phyloP scores from a whole-genome alignment of 1,139 yeast genomes.

The Candida freyschussii region DNA sequence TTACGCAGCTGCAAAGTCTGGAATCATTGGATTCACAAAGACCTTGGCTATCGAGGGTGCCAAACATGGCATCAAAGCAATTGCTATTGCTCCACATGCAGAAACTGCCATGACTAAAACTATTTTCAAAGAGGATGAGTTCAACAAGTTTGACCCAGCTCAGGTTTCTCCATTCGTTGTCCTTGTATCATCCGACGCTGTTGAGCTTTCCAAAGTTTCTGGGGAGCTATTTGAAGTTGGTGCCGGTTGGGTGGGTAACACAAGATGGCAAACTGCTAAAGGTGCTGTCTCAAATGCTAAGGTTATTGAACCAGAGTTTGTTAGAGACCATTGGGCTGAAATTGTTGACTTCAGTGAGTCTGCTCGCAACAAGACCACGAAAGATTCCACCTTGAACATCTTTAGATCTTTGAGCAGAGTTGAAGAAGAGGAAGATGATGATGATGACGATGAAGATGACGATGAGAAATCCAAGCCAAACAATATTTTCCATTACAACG shows the following conservation, averaged over 20 bases:
- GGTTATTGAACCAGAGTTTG: slow-evolving; percentile 59
- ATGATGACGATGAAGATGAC: slow-evolving; percentile 25
- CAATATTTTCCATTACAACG: slow-evolving; percentile 44
- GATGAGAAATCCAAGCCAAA: slow-evolving; percentile 34
- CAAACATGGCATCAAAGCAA: slow-evolving; percentile 68
- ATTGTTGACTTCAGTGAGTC: slow-evolving; percentile 59
- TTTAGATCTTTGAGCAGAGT: slow-evolving; percentile 58
- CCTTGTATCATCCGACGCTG: slow-evolving; percentile 67
- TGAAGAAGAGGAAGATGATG: slow-evolving; percentile 40
- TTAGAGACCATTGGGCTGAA: slow-evolving; percentile 61
- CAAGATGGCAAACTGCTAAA: slow-evolving; percentile 92
- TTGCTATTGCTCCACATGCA: slow-evolving; percentile 93
- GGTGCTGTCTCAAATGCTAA: slow-evolving; percentile 66
- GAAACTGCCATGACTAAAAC: slow-evolving; percentile 96
- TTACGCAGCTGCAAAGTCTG: slow-evolving; percentile 91
- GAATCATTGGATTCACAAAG: slow-evolving; percentile 77
- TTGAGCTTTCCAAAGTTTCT: slow-evolving; percentile 57
- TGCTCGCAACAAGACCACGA: slow-evolving; percentile 50
- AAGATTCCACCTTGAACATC: slow-evolving; percentile 78
- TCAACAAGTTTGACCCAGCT: slow-evolving; percentile 80
- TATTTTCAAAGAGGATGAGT: slow-evolving; percentile 70
- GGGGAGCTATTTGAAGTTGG: slow-evolving; percentile 72
- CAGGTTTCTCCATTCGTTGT: slow-evolving; percentile 90
- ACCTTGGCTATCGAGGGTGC: slow-evolving; percentile 91
- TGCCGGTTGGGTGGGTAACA: slow-evolving; percentile 93